These are phyloP conservation scores for Polychytrium aggregatum DNA, from an alignment of 192 early-diverging fungal species.

Conservation along the genomic window DNA sequence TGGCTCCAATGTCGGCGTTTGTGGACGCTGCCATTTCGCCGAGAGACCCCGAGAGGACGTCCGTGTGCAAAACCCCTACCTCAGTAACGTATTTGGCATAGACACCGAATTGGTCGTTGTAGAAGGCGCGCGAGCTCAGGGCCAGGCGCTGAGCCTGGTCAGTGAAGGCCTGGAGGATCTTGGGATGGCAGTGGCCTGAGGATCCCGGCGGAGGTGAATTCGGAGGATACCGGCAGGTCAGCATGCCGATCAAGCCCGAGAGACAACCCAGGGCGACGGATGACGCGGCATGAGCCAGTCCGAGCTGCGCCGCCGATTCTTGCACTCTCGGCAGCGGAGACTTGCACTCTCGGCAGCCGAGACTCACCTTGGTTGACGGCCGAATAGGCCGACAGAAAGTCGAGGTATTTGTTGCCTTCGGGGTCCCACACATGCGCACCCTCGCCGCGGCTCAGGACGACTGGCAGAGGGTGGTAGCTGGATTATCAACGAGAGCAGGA, in stretches of 20 bases:
- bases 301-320: too few relatives aligned
- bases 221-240: neutral
- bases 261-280: too few relatives aligned
- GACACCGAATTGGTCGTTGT: slow-evolving; percentile 85
- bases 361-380: slow-evolving; percentile 64
- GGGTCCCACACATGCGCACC: slow-evolving; percentile 93
- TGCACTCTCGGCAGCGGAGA: too few relatives aligned
- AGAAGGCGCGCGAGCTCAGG: slow-evolving; percentile 90
- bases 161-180: slow-evolving; percentile 79
- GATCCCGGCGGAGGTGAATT: neutral
- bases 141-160: slow-evolving; percentile 79
- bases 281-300: too few relatives aligned
- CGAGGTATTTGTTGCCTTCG: slow-evolving; percentile 76
- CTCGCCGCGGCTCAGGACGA: slow-evolving; percentile 77
- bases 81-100: slow-evolving; percentile 86
- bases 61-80: too few relatives aligned
- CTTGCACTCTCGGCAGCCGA: too few relatives aligned
- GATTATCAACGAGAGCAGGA: neutral
- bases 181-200: slow-evolving; percentile 85
- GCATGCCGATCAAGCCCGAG: too few relatives aligned
- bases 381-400: slow-evolving; percentile 78
- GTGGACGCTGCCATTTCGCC: too few relatives aligned
- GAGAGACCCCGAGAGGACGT: too few relatives aligned
- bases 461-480: slow-evolving; percentile 93
- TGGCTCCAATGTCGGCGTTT: too few relatives aligned